phyloP scores from a whole-genome alignment of 2,329 filamentous ascomycete genomes.

The Penicillium sp. region DNA sequence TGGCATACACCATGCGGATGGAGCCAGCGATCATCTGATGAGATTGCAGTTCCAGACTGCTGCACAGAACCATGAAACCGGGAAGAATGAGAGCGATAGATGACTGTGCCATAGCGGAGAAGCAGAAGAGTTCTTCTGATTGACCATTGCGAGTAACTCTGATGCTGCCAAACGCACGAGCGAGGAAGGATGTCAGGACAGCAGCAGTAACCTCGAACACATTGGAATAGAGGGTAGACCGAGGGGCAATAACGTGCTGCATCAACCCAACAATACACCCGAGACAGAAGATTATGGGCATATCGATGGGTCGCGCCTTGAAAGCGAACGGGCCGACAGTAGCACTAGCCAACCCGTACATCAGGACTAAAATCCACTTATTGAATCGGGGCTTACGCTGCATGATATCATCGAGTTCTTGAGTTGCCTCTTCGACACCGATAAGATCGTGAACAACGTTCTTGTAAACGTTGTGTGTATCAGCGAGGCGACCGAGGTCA shows the following conservation, averaged over 20 bases:
- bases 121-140: constrained; percentile 59
- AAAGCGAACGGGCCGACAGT: constrained; percentile 81
- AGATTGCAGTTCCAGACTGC: constrained; percentile 67
- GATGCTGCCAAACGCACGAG: constrained; percentile 68
- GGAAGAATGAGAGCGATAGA: constrained; percentile 72
- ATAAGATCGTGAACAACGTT: constrained; percentile 51
- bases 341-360: constrained; percentile 75
- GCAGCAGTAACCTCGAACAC: constrained; percentile 67
- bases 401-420: constrained; percentile 56
- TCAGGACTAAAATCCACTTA: constrained; percentile 57
- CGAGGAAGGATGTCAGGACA: constrained; percentile 67
- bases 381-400: constrained; percentile 56
- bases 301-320: constrained; percentile 71
- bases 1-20: constrained; percentile 73
- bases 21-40: constrained; percentile 69
- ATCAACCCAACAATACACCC: constrained; percentile 73
- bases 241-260: constrained; percentile 72
- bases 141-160: constrained; percentile 42
- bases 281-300: constrained; percentile 74
- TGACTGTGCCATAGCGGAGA: constrained; percentile 69
- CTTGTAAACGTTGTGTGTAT: constrained; percentile 51
- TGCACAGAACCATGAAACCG: constrained; percentile 63
- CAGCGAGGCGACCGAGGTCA: constrained; percentile 47
- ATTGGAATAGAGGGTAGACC: constrained; percentile 66
- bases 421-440: constrained; percentile 48